These are phyloP conservation scores for Ceratocystis cacaofunesta DNA, from an alignment of 2,329 filamentous ascomycete genomes.

Conservation along the genomic window DNA sequence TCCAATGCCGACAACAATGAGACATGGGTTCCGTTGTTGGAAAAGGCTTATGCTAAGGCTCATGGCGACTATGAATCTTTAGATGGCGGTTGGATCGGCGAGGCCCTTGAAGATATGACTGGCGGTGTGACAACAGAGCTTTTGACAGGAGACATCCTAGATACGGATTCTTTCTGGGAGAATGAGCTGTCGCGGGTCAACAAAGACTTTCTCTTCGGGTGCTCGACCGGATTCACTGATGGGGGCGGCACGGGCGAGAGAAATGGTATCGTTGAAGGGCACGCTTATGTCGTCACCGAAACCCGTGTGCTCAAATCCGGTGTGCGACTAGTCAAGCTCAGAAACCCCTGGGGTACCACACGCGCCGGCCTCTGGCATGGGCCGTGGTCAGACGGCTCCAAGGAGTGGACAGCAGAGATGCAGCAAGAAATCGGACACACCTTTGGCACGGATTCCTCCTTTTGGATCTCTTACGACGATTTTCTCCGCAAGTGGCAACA, in stretches of 20 bases:
- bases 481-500: constrained; percentile 46
- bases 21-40: constrained; percentile 66
- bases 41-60: constrained; percentile 74
- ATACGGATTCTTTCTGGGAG: constrained; percentile 53
- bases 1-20: constrained; percentile 63
- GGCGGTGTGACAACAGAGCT: constrained; percentile 54
- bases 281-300: constrained; percentile 41
- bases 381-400: constrained; percentile 43
- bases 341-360: constrained; percentile 44
- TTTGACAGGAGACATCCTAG: constrained; percentile 51
- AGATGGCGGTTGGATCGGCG: constrained; percentile 54
- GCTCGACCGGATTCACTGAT: constrained; percentile 34
- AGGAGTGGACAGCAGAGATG: constrained; percentile 45
- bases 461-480: constrained; percentile 50
- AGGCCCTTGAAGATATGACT: constrained; percentile 41
- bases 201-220: constrained; percentile 57
- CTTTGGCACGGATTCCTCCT: constrained; percentile 47
- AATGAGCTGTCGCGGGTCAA: constrained; percentile 67
- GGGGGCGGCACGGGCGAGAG: constrained; percentile 30
- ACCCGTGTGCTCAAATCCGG: constrained; percentile 29
- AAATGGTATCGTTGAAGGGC: constrained; percentile 42
- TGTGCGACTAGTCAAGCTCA: constrained; percentile 41
- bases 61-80: constrained; percentile 64
- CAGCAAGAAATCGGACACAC: constrained; percentile 42
- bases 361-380: constrained; percentile 40